Evolutionary conservation across 2,329 filamentous ascomycete species (phyloP).

Genomic region (Dendryphion nanum): DNA sequence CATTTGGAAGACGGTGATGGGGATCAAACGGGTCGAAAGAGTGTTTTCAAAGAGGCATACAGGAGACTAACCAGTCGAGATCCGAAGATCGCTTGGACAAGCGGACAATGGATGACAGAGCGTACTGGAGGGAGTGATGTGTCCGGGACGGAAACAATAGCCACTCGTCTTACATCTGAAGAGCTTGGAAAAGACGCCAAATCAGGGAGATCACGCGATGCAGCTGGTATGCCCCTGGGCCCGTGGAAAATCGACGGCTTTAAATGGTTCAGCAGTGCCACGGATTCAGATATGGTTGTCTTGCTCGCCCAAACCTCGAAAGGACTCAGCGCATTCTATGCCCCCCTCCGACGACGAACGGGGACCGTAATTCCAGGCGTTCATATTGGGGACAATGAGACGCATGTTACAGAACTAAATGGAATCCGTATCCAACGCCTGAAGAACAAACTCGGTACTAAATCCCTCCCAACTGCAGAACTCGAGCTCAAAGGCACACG

Average conservation of each 20-base stretch:
- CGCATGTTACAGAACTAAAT: conserved; percentile 53
- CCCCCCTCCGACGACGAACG: conserved; percentile 55
- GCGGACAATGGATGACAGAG: conserved; percentile 78
- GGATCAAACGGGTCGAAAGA: conserved; percentile 28
- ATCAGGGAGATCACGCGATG: conserved; percentile 24
- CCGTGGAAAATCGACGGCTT: conserved; percentile 64
- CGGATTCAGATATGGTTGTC: conserved; percentile 63
- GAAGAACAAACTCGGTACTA: conserved; percentile 72
- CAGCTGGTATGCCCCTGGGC: conserved; percentile 46
- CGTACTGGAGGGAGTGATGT: conserved; percentile 68
- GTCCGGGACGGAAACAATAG: conserved; percentile 64
- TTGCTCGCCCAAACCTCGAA: conserved; percentile 60
- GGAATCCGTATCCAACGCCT: conserved; percentile 67
- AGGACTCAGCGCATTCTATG: conserved; percentile 61
- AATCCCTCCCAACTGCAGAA: conserved; percentile 69
- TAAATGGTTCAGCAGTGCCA: conserved; percentile 71
- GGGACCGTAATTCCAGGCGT: conserved; percentile 1
- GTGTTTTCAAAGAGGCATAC: conserved; percentile 55
- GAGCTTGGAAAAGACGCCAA: conserved; percentile 22
- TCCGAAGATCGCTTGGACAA: conserved; percentile 60
- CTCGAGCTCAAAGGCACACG: conserved; percentile 52
- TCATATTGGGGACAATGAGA: conserved; percentile 13
- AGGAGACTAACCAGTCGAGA: conserved; percentile 55
- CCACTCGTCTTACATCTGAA: conserved; percentile 27
- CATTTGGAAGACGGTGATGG: conserved; percentile 21